Evolutionary conservation across 257 asterid genomes (phyloP).

Genomic region (Mitragyna speciosa): DNA sequence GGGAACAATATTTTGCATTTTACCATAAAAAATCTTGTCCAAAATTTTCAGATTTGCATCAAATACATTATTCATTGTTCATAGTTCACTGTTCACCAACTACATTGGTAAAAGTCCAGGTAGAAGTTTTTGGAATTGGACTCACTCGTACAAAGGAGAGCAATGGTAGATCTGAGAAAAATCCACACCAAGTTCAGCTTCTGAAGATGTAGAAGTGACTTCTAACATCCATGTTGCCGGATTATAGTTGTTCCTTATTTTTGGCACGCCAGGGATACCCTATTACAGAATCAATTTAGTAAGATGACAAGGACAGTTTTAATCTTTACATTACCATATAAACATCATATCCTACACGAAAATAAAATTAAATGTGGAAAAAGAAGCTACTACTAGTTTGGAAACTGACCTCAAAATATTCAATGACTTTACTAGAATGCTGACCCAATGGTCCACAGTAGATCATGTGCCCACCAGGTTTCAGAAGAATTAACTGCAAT

Average conservation of each 20-base stretch:
- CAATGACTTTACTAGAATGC: constrained; percentile 47
- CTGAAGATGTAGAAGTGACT: constrained; percentile 56
- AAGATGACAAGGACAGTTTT: not conserved
- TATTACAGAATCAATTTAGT: constrained; percentile 11
- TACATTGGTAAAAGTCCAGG: not conserved
- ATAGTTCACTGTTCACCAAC: not conserved
- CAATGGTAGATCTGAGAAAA: constrained; percentile 52
- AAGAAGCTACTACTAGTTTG: not conserved
- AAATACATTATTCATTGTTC: not conserved
- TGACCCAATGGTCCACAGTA: constrained; percentile 55
- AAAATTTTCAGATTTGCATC: not conserved
- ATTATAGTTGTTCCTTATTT: constrained; percentile 45
- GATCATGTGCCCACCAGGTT: constrained; percentile 57
- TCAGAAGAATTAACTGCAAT: constrained; percentile 49
- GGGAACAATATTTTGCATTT: not conserved
- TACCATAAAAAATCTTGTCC: not conserved
- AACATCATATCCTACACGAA: not conserved
- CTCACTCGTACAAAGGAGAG: constrained; percentile 51
- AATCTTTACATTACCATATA: not conserved
- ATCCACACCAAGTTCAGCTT: constrained; percentile 53
- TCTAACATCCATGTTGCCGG: constrained; percentile 76
- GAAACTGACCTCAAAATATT: constrained; percentile 61
- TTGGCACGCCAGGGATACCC: constrained; percentile 50
- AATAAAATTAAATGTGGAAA: not conserved
- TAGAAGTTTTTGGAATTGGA: not conserved